These are phyloP conservation scores for Ophiognomonia clavigignenti-juglandacearum DNA, from an alignment of 2,329 filamentous ascomycete species.

Conservation along the genomic window DNA sequence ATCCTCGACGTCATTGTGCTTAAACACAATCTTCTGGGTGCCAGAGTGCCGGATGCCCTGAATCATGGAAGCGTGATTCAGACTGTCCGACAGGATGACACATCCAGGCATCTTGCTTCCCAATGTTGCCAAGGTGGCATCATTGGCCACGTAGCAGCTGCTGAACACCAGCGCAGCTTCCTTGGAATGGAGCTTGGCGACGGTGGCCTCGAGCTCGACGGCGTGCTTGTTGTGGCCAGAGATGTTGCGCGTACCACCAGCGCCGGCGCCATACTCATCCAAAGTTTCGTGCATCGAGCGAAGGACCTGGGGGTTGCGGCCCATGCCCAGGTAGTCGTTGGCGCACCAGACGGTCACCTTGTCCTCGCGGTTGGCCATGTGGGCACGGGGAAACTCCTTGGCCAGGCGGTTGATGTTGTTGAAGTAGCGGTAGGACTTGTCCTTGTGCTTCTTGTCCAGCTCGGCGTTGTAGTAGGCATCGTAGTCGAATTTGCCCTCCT, in stretches of 20 bases:
- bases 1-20: conserved; percentile 94
- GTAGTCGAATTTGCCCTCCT: conserved; percentile 73
- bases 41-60: conserved; percentile 97
- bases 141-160: conserved; percentile 97
- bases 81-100: conserved; percentile 93
- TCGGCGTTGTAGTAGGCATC: conserved; percentile 82
- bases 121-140: conserved; percentile 93
- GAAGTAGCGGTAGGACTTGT: conserved; percentile 99
- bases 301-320: conserved; percentile 80
- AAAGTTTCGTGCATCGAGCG: conserved; percentile 91
- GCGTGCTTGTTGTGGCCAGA: conserved; percentile 97
- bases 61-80: conserved; percentile 99
- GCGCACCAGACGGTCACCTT: conserved; percentile 98
- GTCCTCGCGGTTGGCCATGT: conserved; percentile 79
- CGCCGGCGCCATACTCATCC: conserved; percentile 90
- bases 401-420: conserved; percentile 99
- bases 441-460: conserved; percentile 97
- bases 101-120: conserved; percentile 95
- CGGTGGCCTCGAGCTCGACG: conserved; percentile 71
- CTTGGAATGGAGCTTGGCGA: conserved; percentile 87
- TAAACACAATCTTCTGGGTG: conserved; percentile 96
- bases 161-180: conserved; percentile 92
- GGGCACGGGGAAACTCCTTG: conserved; percentile 91
- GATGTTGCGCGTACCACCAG: conserved; percentile 94
- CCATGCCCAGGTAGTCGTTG: conserved; percentile 99